phyloP scores from a whole-genome alignment of 352 stramenopile species.

The Phytophthora ramorum region DNA sequence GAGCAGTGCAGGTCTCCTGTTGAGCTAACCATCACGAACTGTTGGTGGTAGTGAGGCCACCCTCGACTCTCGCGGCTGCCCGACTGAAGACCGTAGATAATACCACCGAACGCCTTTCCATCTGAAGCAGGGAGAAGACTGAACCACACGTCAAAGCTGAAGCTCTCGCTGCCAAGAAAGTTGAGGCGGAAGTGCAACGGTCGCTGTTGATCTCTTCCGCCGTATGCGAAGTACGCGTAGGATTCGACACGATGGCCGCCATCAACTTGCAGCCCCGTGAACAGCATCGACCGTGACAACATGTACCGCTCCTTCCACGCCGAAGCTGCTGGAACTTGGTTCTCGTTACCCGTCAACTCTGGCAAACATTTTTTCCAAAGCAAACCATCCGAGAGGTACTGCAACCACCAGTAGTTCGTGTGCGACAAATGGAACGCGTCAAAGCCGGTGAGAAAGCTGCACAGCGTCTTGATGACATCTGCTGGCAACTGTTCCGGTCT shows the following conservation, averaged over 20 bases:
- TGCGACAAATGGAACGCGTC: slow-evolving; percentile 39
- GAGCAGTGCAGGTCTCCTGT: slow-evolving; percentile 41
- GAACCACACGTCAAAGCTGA: slow-evolving; percentile 38
- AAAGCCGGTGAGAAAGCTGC: slow-evolving; percentile 36
- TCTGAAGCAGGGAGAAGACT: slow-evolving; percentile 27
- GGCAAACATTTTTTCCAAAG: slow-evolving; percentile 4
- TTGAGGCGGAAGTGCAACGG: slow-evolving; percentile 5
- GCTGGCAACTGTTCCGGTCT: slow-evolving; percentile 26
- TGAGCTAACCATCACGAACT: slow-evolving; percentile 35
- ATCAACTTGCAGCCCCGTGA: slow-evolving; percentile 9
- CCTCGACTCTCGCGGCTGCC: slow-evolving; percentile 4
- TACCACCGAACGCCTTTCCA: slow-evolving; percentile 22
- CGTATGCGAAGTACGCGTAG: slow-evolving; percentile 11
- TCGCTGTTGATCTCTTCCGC: neutral
- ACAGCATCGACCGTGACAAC: slow-evolving; percentile 21
- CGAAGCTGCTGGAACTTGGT: neutral
- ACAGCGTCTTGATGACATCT: slow-evolving; percentile 29
- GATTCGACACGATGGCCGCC: slow-evolving; percentile 7
- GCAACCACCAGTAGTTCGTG: slow-evolving; percentile 24
- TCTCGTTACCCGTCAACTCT: neutral
- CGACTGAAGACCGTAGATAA: slow-evolving; percentile 42
- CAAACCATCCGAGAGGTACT: slow-evolving; percentile 1
- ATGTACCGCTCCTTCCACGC: slow-evolving; percentile 22
- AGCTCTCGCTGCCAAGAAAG: slow-evolving; percentile 7
- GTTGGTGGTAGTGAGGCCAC: slow-evolving; percentile 37